phyloP scores from a whole-genome alignment of 2,329 filamentous ascomycete genomes.

The Tolypocladium tropicale region DNA sequence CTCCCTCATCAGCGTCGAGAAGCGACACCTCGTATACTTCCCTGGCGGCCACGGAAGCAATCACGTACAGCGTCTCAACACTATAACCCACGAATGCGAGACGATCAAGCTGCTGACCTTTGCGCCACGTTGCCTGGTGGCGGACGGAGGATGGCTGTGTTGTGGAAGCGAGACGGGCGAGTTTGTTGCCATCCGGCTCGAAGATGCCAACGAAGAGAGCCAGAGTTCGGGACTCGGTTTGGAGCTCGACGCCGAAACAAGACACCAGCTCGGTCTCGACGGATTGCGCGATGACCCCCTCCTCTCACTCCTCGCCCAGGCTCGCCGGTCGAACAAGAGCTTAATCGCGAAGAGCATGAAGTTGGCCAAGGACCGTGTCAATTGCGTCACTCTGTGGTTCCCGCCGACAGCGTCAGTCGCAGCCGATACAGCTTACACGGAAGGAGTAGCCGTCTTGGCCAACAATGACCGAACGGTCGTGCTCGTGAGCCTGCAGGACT shows the following conservation, averaged over 20 bases:
- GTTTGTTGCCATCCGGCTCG: slow-evolving; percentile 68
- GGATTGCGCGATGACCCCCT: slow-evolving; percentile 23
- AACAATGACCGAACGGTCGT: slow-evolving; percentile 91
- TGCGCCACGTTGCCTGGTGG: slow-evolving; percentile 76
- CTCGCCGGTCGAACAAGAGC: slow-evolving; percentile 30
- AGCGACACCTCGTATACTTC: slow-evolving; percentile 73
- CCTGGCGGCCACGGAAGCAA: slow-evolving; percentile 61
- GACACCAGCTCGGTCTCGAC: slow-evolving; percentile 21
- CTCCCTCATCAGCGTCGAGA: slow-evolving; percentile 76
- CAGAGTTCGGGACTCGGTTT: slow-evolving; percentile 14
- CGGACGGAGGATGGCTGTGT: slow-evolving; percentile 78
- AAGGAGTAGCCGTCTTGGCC: slow-evolving; percentile 59
- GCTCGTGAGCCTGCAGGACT: slow-evolving; percentile 65
- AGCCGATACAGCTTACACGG: slow-evolving; percentile 30
- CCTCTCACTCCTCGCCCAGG: slow-evolving; percentile 26
- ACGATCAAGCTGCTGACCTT: slow-evolving; percentile 62
- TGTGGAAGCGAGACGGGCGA: slow-evolving; percentile 83
- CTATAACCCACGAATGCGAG: slow-evolving; percentile 59
- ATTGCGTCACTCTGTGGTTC: slow-evolving; percentile 56
- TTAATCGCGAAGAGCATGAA: slow-evolving; percentile 40
- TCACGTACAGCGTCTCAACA: slow-evolving; percentile 57
- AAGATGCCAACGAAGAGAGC: slow-evolving; percentile 23
- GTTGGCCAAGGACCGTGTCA: slow-evolving; percentile 51
- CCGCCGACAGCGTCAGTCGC: slow-evolving; percentile 26
- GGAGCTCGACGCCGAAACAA: slow-evolving; percentile 7